Evolutionary conservation across 345 rosid species (phyloP), one percentile per base, ranked within the genome.

Genomic region (Acer campestre): DNA sequence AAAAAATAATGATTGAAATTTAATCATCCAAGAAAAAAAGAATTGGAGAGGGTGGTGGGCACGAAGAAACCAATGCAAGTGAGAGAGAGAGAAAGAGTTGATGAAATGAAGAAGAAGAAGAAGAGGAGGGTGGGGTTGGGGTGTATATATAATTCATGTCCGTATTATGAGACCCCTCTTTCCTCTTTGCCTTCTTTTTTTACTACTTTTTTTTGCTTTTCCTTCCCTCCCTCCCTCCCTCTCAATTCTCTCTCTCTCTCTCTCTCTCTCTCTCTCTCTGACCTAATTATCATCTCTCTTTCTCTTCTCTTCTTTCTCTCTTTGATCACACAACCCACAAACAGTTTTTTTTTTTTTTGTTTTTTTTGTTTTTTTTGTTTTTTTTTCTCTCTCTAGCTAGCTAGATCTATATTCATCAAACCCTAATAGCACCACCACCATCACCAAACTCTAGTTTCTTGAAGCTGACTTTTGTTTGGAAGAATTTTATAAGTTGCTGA

Each of bases 171-270:
- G 56, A 35, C n/a, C 38, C 46, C 70, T 82, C 79, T 75, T 46
- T 61, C 35, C 67, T 78, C 71, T 79, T 77, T 66, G 31, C 63
- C 68, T 69, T 71, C 58, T 20, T 72, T 68, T 61, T 61, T 64
- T 76, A 67, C 73, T 55, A 48, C 90, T 88, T 85, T 87, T 78
- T 82, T 91, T 85, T 81, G 86, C 89, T 80, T 89, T 85, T 75
- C 86, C 83, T 84, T 83, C 71, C 84, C 63, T 68, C 74, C 66
- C 76, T 67, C 68, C 53, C 69, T 75, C 58, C 46, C 77, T 66
- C 66, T 23, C 67, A 27, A 25, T 27, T 27, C 67, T 62, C n/a
- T 42, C 17, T 67, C 25, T 67, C 61, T 42, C 17, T 67, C 25
- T 67, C 61, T 56, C 61, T 55, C 61, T 56, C 61, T 23, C 29